phyloP scores from a whole-genome alignment of 148 eudicot species.

The Rhododendron ovatum region DNA sequence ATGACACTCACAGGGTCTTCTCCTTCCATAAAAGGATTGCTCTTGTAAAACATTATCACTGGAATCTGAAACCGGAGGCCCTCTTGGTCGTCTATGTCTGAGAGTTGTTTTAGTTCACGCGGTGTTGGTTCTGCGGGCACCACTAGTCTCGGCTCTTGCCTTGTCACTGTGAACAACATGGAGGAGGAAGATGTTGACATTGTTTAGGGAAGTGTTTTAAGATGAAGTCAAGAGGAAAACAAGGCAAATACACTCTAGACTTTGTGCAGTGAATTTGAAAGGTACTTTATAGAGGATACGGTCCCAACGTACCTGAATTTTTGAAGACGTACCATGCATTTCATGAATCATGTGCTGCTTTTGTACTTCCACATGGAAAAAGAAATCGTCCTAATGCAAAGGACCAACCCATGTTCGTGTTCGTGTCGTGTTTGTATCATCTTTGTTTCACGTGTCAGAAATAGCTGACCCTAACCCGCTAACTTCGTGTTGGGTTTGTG shows the following conservation, averaged over 20 bases:
- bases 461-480: too few species aligned
- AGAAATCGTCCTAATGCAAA: too few species aligned
- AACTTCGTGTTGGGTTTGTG: too few species aligned
- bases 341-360: too few species aligned
- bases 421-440: too few species aligned
- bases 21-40: background rate
- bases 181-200: background rate
- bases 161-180: background rate
- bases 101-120: background rate
- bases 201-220: background rate
- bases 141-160: background rate
- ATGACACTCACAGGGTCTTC: background rate
- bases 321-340: too few species aligned
- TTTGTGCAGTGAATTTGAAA: background rate
- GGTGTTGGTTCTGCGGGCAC: background rate
- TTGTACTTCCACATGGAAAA: too few species aligned
- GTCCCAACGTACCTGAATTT: too few species aligned
- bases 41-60: background rate
- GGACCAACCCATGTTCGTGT: too few species aligned
- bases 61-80: constrained; percentile 9
- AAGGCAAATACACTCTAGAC: background rate
- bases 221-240: background rate
- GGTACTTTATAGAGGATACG: background rate
- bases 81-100: constrained; percentile 11
- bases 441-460: too few species aligned